A percentile compares a stretch with the other conserved stretches of the same genome.
These are phyloP conservation scores for Eucalyptus dawsonii DNA, from an alignment of 345 rosid genomes.

Conservation along the genomic window DNA sequence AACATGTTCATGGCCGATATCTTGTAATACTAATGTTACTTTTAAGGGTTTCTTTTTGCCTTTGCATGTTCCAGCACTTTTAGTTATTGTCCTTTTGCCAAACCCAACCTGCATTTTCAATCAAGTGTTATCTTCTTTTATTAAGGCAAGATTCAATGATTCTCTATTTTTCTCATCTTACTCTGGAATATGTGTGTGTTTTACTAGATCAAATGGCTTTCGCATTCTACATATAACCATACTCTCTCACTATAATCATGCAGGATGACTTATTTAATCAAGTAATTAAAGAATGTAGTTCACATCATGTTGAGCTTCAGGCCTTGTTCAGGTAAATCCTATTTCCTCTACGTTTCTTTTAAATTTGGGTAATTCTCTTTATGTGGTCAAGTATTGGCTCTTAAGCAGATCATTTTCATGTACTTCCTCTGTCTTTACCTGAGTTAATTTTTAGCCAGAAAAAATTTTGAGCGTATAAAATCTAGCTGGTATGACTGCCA, in stretches of 20 bases:
- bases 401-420: background rate
- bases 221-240: background rate
- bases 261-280: constrained; percentile 51
- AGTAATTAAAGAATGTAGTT: constrained; percentile 42
- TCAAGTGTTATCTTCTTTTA: background rate
- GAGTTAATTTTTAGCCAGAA: background rate
- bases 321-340: constrained; percentile 37
- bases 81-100: background rate
- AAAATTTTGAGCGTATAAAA: background rate
- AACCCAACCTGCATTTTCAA: background rate
- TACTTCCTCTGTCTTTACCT: background rate
- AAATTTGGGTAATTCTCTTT: background rate
- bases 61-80: background rate
- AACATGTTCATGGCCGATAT: background rate
- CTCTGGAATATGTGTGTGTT: background rate
- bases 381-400: background rate
- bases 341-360: background rate
- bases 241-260: background rate
- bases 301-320: constrained; percentile 47
- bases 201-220: background rate
- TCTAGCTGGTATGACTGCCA: background rate
- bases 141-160: background rate
- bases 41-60: background rate
- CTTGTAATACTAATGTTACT: background rate
- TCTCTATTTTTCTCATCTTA: background rate